Evolutionary conservation across 2,329 filamentous ascomycete genomes (phyloP).

Genomic region (Penicillium sp.): DNA sequence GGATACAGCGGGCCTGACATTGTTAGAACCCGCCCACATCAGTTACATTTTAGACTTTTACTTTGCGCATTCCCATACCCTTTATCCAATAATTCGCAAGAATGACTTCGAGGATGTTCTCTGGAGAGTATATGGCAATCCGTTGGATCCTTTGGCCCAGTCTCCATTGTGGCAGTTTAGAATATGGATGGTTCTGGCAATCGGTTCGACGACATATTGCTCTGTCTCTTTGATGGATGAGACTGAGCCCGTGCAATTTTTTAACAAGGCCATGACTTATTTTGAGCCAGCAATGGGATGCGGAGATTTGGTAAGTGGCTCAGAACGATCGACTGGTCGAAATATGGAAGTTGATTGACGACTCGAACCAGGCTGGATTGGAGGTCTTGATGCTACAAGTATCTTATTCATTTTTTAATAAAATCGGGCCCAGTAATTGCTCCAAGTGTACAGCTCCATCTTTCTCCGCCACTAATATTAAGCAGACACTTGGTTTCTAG

Average conservation of each 20-base stretch:
- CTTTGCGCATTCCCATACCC: conserved; percentile 53
- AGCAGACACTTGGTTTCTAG: conserved; percentile 53
- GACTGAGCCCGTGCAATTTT: conserved; percentile 48
- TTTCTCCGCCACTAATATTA: background rate
- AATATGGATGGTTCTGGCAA: conserved; percentile 57
- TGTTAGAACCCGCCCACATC: conserved; percentile 31
- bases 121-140: conserved; percentile 34
- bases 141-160: conserved; percentile 32
- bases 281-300: conserved; percentile 44
- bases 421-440: conserved; percentile 49
- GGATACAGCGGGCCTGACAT: conserved; percentile 10
- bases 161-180: conserved; percentile 44
- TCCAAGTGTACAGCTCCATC: background rate
- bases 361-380: conserved; percentile 40
- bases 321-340: background rate
- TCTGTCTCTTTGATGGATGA: conserved; percentile 51
- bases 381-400: conserved; percentile 53
- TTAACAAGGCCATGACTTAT: conserved; percentile 50
- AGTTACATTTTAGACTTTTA: conserved; percentile 47
- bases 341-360: background rate
- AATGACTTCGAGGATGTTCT: conserved; percentile 41
- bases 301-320: conserved; percentile 44
- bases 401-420: conserved; percentile 56
- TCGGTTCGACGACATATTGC: conserved; percentile 51
- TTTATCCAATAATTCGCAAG: conserved; percentile 50